Evolutionary conservation across 164 flowering plant genomes (phyloP).

Genomic region (Berberis vulgaris): DNA sequence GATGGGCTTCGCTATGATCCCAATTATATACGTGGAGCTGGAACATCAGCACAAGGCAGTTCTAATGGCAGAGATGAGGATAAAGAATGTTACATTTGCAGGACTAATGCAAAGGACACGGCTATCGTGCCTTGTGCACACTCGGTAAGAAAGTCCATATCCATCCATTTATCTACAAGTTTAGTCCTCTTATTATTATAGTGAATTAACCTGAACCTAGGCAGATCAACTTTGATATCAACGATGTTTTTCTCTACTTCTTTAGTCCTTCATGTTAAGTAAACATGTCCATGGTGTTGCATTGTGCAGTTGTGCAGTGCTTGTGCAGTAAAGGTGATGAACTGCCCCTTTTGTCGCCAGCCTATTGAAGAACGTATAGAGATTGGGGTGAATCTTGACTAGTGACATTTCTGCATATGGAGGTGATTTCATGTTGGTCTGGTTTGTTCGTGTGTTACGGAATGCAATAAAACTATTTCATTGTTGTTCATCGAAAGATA

Average conservation of each 20-base stretch:
- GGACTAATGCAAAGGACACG: conserved; percentile 83
- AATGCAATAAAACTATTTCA: too few species aligned
- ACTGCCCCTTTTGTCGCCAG: conserved; percentile 82
- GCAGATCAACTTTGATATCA: too few species aligned
- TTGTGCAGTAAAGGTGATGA: conserved; percentile 68
- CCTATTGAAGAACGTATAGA: conserved; percentile 65
- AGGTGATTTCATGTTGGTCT: too few species aligned
- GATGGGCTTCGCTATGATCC: conserved; percentile 77
- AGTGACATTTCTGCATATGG: conserved; percentile 14
- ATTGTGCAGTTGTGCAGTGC: conserved; percentile 46
- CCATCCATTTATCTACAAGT: not conserved
- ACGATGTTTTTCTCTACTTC: not conserved
- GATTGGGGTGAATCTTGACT: conserved; percentile 47
- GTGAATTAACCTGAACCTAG: too few species aligned
- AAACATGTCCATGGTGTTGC: not conserved
- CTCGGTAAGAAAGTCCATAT: conserved; percentile 46
- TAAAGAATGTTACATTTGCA: conserved; percentile 84
- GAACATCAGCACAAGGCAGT: conserved; percentile 37
- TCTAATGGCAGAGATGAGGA: conserved; percentile 42
- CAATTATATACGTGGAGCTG: conserved; percentile 75
- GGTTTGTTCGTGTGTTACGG: too few species aligned
- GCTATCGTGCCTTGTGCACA: conserved; percentile 92
- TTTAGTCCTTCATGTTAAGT: not conserved
- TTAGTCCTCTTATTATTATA: too few species aligned
- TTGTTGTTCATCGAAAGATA: too few species aligned